These are phyloP conservation scores for Arthroderma uncinatum DNA, from an alignment of 2,329 filamentous ascomycete genomes.

Conservation along the genomic window DNA sequence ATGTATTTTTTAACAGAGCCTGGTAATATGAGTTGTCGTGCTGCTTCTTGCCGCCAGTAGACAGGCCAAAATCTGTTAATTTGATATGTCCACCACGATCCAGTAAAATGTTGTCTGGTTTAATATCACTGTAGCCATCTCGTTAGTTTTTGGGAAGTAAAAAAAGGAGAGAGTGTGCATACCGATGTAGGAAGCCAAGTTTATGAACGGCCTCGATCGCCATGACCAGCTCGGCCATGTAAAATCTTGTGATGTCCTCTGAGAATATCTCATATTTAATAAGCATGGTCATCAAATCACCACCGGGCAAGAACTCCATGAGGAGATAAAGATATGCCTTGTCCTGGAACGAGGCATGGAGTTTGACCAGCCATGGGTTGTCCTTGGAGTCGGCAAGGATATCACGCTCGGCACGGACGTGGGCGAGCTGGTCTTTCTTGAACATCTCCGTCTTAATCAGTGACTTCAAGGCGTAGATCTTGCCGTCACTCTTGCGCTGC, in stretches of 20 bases:
- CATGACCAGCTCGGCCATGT: constrained; percentile 95
- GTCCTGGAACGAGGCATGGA: constrained; percentile 97
- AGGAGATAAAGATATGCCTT: constrained; percentile 94
- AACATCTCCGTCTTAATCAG: constrained; percentile 99
- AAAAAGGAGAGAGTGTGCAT: constrained; percentile 27
- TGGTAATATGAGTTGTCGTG: constrained; percentile 99
- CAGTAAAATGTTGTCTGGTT: constrained; percentile 95
- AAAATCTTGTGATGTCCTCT: constrained; percentile 96
- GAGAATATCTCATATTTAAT: constrained; percentile 99
- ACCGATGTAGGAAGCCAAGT: constrained; percentile 96
- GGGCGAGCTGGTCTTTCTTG: constrained; percentile 95
- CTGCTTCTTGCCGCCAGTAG: constrained; percentile 93
- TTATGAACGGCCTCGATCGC: constrained; percentile 99
- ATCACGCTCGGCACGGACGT: constrained; percentile 94
- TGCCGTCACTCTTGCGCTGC: constrained; percentile 88
- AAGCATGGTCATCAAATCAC: constrained; percentile 98
- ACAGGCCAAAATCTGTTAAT: constrained; percentile 93
- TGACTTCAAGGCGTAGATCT: constrained; percentile 97
- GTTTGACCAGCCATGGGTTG: constrained; percentile 97
- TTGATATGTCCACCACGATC: constrained; percentile 96
- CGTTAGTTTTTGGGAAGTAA: neutral
- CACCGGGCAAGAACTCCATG: constrained; percentile 97
- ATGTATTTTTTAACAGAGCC: constrained; percentile 74
- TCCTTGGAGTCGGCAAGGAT: constrained; percentile 92
- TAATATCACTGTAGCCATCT: constrained; percentile 65